These are phyloP conservation scores for Trypanosoma lewisi DNA, from an alignment of 208 protist species.

Conservation along the genomic window DNA sequence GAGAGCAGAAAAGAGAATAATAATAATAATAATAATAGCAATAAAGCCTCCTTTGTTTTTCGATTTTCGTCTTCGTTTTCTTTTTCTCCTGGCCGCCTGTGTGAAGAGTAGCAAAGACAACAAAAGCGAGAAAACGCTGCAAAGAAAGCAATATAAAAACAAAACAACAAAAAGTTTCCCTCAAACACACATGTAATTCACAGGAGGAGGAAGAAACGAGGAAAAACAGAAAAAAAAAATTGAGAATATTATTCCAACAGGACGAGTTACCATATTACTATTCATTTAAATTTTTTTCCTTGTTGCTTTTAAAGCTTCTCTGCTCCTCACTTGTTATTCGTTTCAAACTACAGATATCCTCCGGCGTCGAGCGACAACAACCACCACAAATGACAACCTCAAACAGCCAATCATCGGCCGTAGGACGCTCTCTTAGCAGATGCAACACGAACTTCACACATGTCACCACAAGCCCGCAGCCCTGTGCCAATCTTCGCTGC, in stretches of 20 bases:
- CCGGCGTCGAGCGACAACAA: slow-evolving; percentile 23
- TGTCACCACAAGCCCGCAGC: background rate
- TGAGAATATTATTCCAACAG: background rate
- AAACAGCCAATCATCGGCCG: slow-evolving; percentile 23
- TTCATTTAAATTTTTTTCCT: too few relatives aligned
- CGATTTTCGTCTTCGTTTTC: too few relatives aligned
- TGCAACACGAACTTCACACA: slow-evolving; percentile 3
- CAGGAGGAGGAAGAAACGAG: slow-evolving; percentile 6
- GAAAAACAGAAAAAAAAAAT: slow-evolving; percentile 2
- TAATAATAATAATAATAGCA: slow-evolving; percentile 9
- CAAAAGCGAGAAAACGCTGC: background rate
- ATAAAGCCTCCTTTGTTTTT: background rate
- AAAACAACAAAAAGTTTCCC: background rate
- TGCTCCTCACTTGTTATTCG: background rate
- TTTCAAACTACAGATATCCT: slow-evolving; percentile 14
- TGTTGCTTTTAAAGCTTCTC: too few relatives aligned
- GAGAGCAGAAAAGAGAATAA: slow-evolving; percentile 7
- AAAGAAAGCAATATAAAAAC: background rate
- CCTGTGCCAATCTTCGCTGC: background rate
- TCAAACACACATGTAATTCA: background rate
- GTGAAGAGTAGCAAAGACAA: background rate
- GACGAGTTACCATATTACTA: too few relatives aligned
- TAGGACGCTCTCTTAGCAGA: background rate
- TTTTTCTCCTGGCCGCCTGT: too few relatives aligned
- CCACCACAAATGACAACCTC: slow-evolving; percentile 17